These are phyloP conservation scores for Modicella reniformis DNA, from an alignment of 371 early-diverging fungal species.

Conservation along the genomic window DNA sequence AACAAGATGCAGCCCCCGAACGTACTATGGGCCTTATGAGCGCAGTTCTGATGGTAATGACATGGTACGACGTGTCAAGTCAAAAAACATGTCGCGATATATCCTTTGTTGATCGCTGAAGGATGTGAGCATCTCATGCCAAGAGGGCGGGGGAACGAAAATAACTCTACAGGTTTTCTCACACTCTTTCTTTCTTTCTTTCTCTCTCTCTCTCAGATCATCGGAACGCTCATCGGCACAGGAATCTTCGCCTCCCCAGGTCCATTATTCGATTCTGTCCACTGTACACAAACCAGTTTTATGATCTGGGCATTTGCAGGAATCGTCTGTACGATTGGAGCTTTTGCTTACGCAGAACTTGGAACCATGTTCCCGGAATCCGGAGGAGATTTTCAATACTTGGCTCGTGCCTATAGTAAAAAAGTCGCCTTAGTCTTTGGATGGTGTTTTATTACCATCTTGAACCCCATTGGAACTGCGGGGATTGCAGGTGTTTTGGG, in stretches of 20 bases:
- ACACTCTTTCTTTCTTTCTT: neutral
- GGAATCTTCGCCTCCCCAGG: conserved; percentile 55
- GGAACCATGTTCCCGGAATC: conserved; percentile 55
- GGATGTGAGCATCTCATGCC: no score
- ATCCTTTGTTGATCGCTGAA: neutral
- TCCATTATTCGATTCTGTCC: conserved; percentile 48
- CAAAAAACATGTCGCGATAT: neutral
- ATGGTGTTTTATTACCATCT: conserved; percentile 50
- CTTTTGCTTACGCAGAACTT: conserved; percentile 50
- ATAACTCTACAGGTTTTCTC: neutral
- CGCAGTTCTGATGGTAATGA: conserved; percentile 56
- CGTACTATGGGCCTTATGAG: conserved; percentile 52
- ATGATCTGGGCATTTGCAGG: conserved; percentile 56
- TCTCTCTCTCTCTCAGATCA: conserved; percentile 25
- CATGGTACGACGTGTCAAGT: conserved; percentile 39
- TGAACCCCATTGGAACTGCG: conserved; percentile 51
- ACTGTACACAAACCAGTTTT: conserved; percentile 46
- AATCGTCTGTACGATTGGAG: conserved; percentile 41
- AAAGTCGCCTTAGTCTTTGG: conserved; percentile 46
- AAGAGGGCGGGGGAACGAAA: neutral
- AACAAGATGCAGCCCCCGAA: conserved; percentile 10
- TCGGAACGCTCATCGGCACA: conserved; percentile 53
- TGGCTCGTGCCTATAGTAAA: conserved; percentile 43
- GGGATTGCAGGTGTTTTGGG: conserved; percentile 50
- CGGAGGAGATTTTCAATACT: conserved; percentile 50